These are phyloP conservation scores for Corinectria fuckeliana DNA, from an alignment of 2,329 filamentous ascomycete genomes.

Conservation along the genomic window DNA sequence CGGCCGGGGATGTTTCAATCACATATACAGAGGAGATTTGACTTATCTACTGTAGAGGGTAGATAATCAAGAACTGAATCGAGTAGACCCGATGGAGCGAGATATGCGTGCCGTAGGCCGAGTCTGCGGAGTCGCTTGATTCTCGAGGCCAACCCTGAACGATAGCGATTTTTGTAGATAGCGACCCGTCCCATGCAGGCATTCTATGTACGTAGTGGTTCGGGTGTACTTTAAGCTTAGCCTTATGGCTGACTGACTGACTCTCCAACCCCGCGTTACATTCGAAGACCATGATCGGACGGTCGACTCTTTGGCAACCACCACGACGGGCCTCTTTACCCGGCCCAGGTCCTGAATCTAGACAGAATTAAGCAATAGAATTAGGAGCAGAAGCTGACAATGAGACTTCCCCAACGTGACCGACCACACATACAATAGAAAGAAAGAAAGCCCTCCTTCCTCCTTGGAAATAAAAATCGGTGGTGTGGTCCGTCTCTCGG, in stretches of 20 bases:
- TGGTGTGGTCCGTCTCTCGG: conserved; percentile 1
- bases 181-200: not conserved
- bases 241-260: too few species aligned
- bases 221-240: not conserved
- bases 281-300: not conserved
- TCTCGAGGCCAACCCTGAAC: not conserved
- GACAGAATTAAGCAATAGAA: too few species aligned
- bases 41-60: too few species aligned
- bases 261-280: not conserved
- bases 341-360: too few species aligned
- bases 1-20: conserved; percentile 21
- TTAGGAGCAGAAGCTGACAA: not conserved
- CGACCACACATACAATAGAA: not conserved
- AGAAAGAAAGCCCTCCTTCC: conserved; percentile 5
- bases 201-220: not conserved
- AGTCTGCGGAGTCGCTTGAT: not conserved
- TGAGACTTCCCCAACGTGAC: not conserved
- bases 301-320: not conserved
- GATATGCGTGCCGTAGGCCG: not conserved
- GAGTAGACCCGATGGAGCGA: not conserved
- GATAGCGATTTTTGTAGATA: conserved; percentile 2
- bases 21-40: not conserved
- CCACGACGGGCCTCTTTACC: not conserved
- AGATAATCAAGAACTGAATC: not conserved
- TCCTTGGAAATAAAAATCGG: too few species aligned